Conservation (phyloP, 176 grass and related monocot species). For the Luzula sylvatica region DNA sequence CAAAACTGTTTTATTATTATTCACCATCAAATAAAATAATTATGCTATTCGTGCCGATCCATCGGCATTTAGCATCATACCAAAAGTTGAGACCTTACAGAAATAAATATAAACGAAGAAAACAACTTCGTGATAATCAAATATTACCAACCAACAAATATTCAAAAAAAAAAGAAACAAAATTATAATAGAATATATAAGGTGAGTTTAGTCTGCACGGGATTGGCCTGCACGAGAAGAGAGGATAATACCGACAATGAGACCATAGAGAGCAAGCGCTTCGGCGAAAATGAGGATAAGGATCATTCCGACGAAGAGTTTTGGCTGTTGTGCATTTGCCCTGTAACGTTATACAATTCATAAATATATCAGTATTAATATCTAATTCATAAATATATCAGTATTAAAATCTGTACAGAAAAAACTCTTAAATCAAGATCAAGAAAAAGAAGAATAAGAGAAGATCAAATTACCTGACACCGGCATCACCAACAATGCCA, state of each 20-base stretch:
- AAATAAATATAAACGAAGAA: slow-evolving; percentile 16
- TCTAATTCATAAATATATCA: not conserved
- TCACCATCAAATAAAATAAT: slow-evolving; percentile 12
- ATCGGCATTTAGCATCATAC: slow-evolving; percentile 1
- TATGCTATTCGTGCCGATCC: not conserved
- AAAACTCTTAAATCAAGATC: no score
- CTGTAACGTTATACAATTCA: not conserved
- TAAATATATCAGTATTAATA: not conserved
- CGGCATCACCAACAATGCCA: slow-evolving; percentile 92
- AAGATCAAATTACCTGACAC: slow-evolving; percentile 59
- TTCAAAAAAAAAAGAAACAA: slow-evolving; percentile 1
- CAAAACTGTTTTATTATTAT: slow-evolving; percentile 23
- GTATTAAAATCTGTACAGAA: no score
- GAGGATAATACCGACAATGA: slow-evolving; percentile 28
- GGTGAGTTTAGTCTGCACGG: slow-evolving; percentile 16
- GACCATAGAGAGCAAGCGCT: slow-evolving; percentile 24
- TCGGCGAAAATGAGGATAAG: slow-evolving; percentile 31
- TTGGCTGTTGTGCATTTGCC: slow-evolving; percentile 31
- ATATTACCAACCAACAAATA: slow-evolving; percentile 11
- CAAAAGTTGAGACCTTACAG: slow-evolving; percentile 2
- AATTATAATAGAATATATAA: not conserved
- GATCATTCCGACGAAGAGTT: slow-evolving; percentile 31
- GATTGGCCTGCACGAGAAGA: slow-evolving; percentile 27
- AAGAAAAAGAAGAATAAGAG: no score
- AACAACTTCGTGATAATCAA: not conserved